A percentile compares a stretch with the other conserved stretches of the same genome.
Conservation (phyloP, 2,329 filamentous ascomycete genomes). For the Lachnellula subtilissima region DNA sequence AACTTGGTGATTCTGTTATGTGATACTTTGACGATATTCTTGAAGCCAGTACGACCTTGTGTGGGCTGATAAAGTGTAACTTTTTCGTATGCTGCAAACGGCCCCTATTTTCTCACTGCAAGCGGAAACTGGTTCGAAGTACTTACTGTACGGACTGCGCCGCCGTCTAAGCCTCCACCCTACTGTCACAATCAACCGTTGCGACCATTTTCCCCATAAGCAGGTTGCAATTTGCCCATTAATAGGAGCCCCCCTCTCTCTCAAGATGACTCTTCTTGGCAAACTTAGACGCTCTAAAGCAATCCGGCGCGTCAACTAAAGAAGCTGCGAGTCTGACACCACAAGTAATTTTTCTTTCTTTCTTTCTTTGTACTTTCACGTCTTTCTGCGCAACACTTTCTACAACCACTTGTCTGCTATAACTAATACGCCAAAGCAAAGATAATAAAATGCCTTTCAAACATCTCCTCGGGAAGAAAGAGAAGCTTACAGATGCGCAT, state of each 20-base stretch:
- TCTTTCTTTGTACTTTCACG: neutral
- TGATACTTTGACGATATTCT: neutral
- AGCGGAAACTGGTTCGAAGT: neutral
- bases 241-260: neutral
- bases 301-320: slow-evolving; percentile 16
- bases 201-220: neutral
- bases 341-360: neutral
- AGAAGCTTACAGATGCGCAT: slow-evolving; percentile 41
- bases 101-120: neutral
- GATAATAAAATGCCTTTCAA: slow-evolving; percentile 49
- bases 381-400: slow-evolving; percentile 9
- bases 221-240: neutral
- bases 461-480: slow-evolving; percentile 59
- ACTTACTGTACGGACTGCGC: neutral
- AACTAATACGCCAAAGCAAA: neutral
- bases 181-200: slow-evolving; percentile 19
- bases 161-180: slow-evolving; percentile 8
- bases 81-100: neutral
- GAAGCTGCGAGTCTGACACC: neutral
- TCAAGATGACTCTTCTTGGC: slow-evolving; percentile 12
- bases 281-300: slow-evolving; percentile 18
- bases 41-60: neutral
- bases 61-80: neutral
- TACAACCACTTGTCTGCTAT: neutral
- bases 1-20: neutral